phyloP scores from a whole-genome alignment of 768 basidiomycete species.

The Tylopilus rubrobrunneus region DNA sequence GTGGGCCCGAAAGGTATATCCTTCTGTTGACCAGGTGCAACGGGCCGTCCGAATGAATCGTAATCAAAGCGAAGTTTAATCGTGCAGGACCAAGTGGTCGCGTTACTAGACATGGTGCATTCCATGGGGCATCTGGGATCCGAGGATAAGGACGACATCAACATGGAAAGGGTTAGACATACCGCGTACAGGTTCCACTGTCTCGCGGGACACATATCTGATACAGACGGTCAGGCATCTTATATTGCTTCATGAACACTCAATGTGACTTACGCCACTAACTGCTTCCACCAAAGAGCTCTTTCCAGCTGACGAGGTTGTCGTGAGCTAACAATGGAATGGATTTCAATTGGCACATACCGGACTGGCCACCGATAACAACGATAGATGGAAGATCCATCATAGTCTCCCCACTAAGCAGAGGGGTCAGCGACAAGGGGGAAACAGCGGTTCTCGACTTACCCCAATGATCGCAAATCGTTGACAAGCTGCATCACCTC shows the following conservation, averaged over 20 bases:
- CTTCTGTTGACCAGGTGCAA: background rate
- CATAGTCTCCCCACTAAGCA: constrained; percentile 32
- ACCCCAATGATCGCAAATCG: constrained; percentile 41
- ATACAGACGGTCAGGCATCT: background rate
- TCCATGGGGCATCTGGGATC: constrained; percentile 48
- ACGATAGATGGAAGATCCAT: constrained; percentile 50
- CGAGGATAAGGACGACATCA: background rate
- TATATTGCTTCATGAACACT: background rate
- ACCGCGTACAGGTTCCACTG: constrained; percentile 59
- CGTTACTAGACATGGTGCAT: constrained; percentile 42
- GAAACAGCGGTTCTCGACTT: background rate
- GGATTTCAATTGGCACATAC: constrained; percentile 25
- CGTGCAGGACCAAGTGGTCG: constrained; percentile 39
- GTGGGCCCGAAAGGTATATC: constrained; percentile 28
- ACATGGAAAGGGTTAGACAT: background rate
- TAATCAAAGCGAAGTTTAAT: constrained; percentile 40
- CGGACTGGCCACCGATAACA: constrained; percentile 56
- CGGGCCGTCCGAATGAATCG: constrained; percentile 24
- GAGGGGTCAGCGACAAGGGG: background rate
- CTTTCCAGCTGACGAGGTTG: constrained; percentile 44
- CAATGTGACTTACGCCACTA: constrained; percentile 41
- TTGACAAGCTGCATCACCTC: constrained; percentile 38
- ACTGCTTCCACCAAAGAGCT: constrained; percentile 59
- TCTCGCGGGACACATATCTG: constrained; percentile 62
- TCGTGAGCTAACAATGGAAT: background rate